Conservation (phyloP, 176 grass and related monocot genomes). For the Ensete ventricosum region DNA sequence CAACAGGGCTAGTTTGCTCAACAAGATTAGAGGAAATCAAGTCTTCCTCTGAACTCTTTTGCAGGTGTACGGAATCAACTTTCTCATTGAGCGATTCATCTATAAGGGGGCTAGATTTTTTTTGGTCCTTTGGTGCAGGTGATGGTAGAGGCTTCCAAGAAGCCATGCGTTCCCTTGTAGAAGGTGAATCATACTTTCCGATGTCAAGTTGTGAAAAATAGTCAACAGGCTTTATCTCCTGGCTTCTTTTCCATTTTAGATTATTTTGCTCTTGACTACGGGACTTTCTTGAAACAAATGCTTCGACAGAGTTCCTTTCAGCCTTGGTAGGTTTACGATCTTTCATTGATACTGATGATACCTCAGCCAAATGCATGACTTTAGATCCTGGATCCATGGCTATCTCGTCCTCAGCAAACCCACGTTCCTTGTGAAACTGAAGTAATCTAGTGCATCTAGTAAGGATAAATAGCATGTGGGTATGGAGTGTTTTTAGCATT, state of each 20-base stretch:
- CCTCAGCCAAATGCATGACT: constrained; percentile 56
- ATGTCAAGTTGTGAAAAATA: constrained; percentile 32
- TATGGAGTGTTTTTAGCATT: constrained; percentile 87
- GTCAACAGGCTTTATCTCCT: constrained; percentile 73
- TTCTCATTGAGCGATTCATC: constrained; percentile 17
- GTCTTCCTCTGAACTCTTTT: constrained; percentile 27
- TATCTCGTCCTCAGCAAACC: constrained; percentile 86
- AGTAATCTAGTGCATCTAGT: constrained; percentile 95
- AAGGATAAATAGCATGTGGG: constrained; percentile 96
- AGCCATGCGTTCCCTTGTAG: constrained; percentile 56
- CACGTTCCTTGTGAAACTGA: constrained; percentile 92
- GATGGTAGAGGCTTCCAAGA: constrained; percentile 84
- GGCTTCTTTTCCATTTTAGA: constrained; percentile 92
- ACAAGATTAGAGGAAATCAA: constrained; percentile 26
- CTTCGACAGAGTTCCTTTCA: constrained; percentile 37
- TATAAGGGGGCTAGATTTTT: background rate
- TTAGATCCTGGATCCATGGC: constrained; percentile 5
- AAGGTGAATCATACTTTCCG: constrained; percentile 48
- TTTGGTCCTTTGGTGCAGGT: constrained; percentile 16
- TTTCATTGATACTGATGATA: constrained; percentile 29
- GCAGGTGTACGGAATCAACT: constrained; percentile 15
- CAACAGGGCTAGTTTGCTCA: constrained; percentile 48
- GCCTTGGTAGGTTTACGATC: constrained; percentile 21
- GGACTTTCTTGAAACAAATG: constrained; percentile 50
- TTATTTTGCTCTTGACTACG: constrained; percentile 90